A percentile compares a stretch with the other conserved stretches of the same genome.
phyloP scores from a whole-genome alignment of 257 asterid genomes.

The Asclepias syriaca region DNA sequence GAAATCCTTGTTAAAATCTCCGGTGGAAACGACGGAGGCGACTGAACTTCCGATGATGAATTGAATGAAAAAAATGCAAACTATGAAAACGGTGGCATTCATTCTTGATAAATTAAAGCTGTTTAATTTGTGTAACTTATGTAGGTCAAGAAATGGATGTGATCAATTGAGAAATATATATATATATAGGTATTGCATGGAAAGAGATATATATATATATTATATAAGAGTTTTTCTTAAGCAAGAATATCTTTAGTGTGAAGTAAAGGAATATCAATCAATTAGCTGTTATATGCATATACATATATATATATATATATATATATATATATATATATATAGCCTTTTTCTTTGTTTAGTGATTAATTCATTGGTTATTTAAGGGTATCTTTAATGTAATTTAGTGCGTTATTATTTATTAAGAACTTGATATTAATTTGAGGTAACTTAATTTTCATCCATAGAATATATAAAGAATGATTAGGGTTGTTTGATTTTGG shows the following conservation, averaged over 20 bases:
- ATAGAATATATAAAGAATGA: neutral
- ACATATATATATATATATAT: neutral
- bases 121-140: neutral
- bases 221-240: slow-evolving; percentile 35
- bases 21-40: slow-evolving; percentile 65
- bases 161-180: neutral
- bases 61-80: slow-evolving; percentile 4
- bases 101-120: neutral
- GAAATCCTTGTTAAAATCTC: slow-evolving; percentile 85
- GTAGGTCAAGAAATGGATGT: neutral
- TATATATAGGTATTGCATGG: slow-evolving; percentile 14
- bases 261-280: slow-evolving; percentile 47
- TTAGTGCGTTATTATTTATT: neutral
- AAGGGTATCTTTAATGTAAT: neutral
- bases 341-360: neutral
- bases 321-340: too few species aligned
- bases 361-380: neutral
- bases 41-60: slow-evolving; percentile 23
- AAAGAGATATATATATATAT: slow-evolving; percentile 24
- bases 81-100: slow-evolving; percentile 23
- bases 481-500: neutral
- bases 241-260: slow-evolving; percentile 68
- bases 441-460: neutral
- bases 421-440: neutral
- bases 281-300: neutral